Base-by-base conservation (phyloP, 2,329 filamentous ascomycete genomes). In the Phialophora macrospora region DNA sequence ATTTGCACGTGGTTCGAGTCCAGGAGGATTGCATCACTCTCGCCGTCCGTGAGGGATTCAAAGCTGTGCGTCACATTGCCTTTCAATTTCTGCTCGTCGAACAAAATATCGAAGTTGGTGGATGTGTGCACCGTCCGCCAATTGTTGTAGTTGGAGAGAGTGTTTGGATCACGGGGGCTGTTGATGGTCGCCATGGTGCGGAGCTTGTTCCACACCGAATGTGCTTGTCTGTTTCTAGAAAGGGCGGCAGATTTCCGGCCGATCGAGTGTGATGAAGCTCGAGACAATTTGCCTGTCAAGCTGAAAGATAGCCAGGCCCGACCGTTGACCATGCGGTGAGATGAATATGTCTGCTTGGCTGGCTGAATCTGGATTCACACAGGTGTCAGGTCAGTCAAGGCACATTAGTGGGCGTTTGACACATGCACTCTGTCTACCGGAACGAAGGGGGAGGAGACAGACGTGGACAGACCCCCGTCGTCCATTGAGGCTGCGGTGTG, bases 1-100 rank as follows among this genome's bases (percentile, higher is more conserved):
- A 99, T 86, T 60, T 91, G 84, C 51, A 99, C 82, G 77, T 88
- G 88, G 77, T 91, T 93, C n/a, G 92, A 91, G 80, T 99, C 95
- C 62, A 99, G 85, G 55, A 97, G 81, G 72, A 98, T 89, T 76
- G 93, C 90, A 61, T 86, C 86, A 71, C 87, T 90, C 75, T 88
- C 83, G 68, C 84, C 87, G 73, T 93, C 85, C 3, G 90, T 93
- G 75, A 92, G 84, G 26, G 89, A 92, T 78, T 92, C 88, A 49
- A 98, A 82, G 72, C 87, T 87, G 67, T 97, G 84, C 44, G 87
- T 81, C 26, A 97, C 92, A 70, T 85, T 89, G 26, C 95, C 95
- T 67, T 85, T 85, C 69, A 98, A 84, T 62, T 86, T 84, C 81
- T 92, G 91, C 75, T 87, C 84, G 67, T 90, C 86, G 77, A 98